These are phyloP conservation scores for Laburnicola sp. DNA, from an alignment of 2,329 filamentous ascomycete genomes.

Conservation along the genomic window DNA sequence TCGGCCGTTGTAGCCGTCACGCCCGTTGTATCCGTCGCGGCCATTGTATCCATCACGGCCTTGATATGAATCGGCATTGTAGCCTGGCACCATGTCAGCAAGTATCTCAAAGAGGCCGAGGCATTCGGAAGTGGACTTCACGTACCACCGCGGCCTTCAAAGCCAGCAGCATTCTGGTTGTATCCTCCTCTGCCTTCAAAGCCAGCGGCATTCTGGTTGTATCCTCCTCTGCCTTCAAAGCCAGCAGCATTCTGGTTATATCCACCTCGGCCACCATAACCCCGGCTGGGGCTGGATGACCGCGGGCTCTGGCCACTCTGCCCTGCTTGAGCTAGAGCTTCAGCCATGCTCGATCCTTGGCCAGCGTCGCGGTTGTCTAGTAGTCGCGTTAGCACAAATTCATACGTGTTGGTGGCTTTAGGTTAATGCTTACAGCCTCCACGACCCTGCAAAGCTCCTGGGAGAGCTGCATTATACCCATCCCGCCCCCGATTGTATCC, in stretches of 20 bases:
- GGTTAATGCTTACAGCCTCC: conserved; percentile 24
- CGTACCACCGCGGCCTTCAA: conserved; percentile 29
- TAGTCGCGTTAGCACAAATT: neutral
- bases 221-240: conserved; percentile 34
- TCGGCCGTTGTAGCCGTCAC: conserved; percentile 36
- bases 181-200: conserved; percentile 36
- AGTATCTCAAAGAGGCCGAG: too few species aligned
- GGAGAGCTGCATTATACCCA: conserved; percentile 40
- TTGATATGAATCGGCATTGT: conserved; percentile 31
- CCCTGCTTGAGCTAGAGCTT: conserved; percentile 25
- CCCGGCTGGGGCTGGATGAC: conserved; percentile 22
- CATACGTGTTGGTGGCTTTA: neutral
- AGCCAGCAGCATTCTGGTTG: conserved; percentile 22
- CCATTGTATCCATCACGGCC: conserved; percentile 40
- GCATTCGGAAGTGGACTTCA: too few species aligned
- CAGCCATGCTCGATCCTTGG: conserved; percentile 21
- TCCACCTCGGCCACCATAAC: conserved; percentile 29
- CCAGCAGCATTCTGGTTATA: conserved; percentile 26
- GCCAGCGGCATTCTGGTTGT: conserved; percentile 21
- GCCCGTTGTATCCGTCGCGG: conserved; percentile 38
- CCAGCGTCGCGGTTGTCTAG: conserved; percentile 25
- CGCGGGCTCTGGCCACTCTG: conserved; percentile 22
- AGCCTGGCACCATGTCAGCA: conserved; percentile 17
- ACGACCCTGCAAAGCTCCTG: conserved; percentile 34
- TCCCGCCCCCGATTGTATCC: conserved; percentile 42